phyloP scores from a whole-genome alignment of 2,329 filamentous ascomycete species.

The Neopestalotiopsis rosae region DNA sequence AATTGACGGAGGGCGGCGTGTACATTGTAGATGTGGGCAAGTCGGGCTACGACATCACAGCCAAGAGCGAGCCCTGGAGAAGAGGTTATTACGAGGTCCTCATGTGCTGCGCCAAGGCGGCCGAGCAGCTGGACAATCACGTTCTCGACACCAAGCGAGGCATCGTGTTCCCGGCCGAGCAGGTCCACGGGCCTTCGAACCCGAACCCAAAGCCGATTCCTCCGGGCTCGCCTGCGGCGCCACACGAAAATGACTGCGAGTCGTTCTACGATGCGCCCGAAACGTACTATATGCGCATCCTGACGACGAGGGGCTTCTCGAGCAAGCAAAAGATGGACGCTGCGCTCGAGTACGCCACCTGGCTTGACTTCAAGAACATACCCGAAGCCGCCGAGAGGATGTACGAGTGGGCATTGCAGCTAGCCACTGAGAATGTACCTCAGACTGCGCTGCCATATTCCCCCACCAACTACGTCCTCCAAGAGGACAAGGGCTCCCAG shows the following conservation, averaged over 20 bases:
- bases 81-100: constrained; percentile 84
- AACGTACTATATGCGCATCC: constrained; percentile 78
- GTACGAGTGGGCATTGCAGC: constrained; percentile 77
- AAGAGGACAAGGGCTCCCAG: constrained; percentile 56
- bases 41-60: constrained; percentile 68
- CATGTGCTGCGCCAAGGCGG: constrained; percentile 76
- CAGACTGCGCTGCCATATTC: constrained; percentile 57
- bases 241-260: constrained; percentile 77
- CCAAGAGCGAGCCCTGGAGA: constrained; percentile 83
- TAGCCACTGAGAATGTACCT: constrained; percentile 61
- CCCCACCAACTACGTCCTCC: constrained; percentile 64
- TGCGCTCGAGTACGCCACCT: constrained; percentile 82
- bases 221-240: constrained; percentile 64
- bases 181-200: constrained; percentile 83
- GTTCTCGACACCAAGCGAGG: constrained; percentile 71
- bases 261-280: constrained; percentile 74
- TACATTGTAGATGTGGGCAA: constrained; percentile 59
- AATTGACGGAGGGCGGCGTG: constrained; percentile 60
- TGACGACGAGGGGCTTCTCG: constrained; percentile 81
- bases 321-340: constrained; percentile 82
- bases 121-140: constrained; percentile 84
- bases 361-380: constrained; percentile 78
- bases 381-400: constrained; percentile 71
- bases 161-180: constrained; percentile 72
- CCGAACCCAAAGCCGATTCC: constrained; percentile 77